Evolutionary conservation across 441 rosid species (phyloP).

Genomic region (Brassica balearica): DNA sequence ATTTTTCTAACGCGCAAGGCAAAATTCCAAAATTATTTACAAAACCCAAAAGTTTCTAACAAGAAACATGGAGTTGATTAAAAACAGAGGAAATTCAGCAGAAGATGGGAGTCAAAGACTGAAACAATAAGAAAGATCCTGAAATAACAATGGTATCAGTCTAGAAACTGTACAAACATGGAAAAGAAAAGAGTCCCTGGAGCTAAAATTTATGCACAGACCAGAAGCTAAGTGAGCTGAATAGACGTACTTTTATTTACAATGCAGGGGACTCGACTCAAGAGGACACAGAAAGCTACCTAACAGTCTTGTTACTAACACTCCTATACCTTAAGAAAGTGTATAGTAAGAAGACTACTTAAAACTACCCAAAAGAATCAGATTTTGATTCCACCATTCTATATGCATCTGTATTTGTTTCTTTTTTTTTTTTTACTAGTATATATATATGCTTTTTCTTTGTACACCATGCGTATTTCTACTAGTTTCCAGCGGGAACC

Average conservation of each 20-base stretch:
- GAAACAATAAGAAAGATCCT: neutral
- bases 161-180: conserved; percentile 40
- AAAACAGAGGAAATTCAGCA: conserved; percentile 6
- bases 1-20: neutral
- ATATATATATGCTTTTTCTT: conserved; percentile 29
- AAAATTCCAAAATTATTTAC: neutral
- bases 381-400: conserved; percentile 68
- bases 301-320: conserved; percentile 29
- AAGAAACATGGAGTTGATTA: neutral
- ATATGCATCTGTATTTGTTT: conserved; percentile 44
- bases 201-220: conserved; percentile 33
- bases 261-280: conserved; percentile 33
- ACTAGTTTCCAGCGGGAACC: conserved; percentile 27
- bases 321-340: conserved; percentile 30
- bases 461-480: conserved; percentile 41
- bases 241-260: conserved; percentile 19
- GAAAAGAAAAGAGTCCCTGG: conserved; percentile 17
- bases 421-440: conserved; percentile 5
- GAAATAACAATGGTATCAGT: conserved; percentile 6
- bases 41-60: neutral
- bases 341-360: conserved; percentile 34
- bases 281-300: conserved; percentile 15
- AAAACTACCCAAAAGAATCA: conserved; percentile 57
- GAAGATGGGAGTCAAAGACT: conserved; percentile 20
- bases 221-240: conserved; percentile 21